Evolutionary conservation across 75 land plant genomes (phyloP).

Genomic region (Azolla pinnata): DNA sequence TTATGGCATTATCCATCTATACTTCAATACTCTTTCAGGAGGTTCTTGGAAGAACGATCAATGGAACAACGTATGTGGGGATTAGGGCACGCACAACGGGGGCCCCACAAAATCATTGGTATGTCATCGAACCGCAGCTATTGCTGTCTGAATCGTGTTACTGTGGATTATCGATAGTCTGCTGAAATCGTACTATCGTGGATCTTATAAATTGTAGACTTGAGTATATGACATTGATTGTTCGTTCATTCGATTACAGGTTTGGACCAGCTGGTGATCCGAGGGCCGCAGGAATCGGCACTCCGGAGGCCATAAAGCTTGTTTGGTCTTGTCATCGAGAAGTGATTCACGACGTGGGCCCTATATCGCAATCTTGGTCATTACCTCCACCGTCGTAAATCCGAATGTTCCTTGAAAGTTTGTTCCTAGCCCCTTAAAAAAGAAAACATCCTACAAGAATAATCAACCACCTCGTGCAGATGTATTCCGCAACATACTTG

Average conservation of each 20-base stretch:
- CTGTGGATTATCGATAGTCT: too few species aligned
- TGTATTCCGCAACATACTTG: too few species aligned
- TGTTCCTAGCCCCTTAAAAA: too few species aligned
- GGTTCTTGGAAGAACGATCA: conserved; percentile 75
- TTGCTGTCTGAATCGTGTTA: too few species aligned
- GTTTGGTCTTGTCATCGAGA: conserved; percentile 99
- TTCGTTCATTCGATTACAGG: conserved; percentile 39
- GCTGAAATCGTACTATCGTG: too few species aligned
- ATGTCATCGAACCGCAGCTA: conserved; percentile 1
- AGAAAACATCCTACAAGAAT: too few species aligned
- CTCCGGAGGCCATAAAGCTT: conserved; percentile 96
- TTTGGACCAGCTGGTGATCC: conserved; percentile 99
- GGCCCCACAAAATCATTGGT: conserved; percentile 99
- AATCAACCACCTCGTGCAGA: too few species aligned
- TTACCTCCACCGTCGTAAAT: conserved; percentile 51
- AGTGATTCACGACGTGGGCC: conserved; percentile 88
- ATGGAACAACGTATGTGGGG: conserved; percentile 98
- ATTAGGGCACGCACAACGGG: conserved; percentile 91
- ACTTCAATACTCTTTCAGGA: conserved; percentile 34
- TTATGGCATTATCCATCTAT: background rate
- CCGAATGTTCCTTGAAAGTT: too few species aligned
- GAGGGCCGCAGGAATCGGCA: conserved; percentile 94
- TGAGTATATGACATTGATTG: too few species aligned
- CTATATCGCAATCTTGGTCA: conserved; percentile 62
- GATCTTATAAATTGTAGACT: too few species aligned